Base-by-base conservation (phyloP, 2,329 filamentous ascomycete genomes). In the Penicillium expansum region DNA sequence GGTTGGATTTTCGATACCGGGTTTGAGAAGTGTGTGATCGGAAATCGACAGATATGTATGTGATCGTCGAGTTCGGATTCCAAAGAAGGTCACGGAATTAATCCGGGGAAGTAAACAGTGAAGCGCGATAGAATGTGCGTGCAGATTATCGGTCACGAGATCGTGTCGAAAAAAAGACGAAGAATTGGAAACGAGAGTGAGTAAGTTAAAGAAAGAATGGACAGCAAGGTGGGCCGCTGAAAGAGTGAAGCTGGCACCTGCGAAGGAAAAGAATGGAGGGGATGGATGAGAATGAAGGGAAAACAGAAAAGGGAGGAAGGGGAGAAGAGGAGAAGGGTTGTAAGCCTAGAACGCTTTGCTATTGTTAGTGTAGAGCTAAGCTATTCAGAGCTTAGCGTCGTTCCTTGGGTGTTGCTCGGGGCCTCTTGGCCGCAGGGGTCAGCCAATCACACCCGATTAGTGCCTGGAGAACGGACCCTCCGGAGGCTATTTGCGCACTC, bases 191-290 rank as follows among this genome's bases (percentile, higher is more conserved):
- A 55, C 29, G 52, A 51, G 27, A 42, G 52, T 51, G 45, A 37
- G 22, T 59, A 56, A 58, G 55, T 57, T 61, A 60, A 57, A 44
- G 69, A 80, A 79, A 64, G 78, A 80, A 74, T 68, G 79, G 75
- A 80, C 71, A 70, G 77, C 81, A 75, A 56, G 42, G 54, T 56
- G 75, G 76, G 74, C 80, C 82, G 82, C 82, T 84, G 74, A 86
- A 85, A 76, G 83, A 86, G 80, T 86, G 83, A 84, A 86, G 83
- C 83, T 78, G 80, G 74, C 73, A 77, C 77, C 73, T 76, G 76
- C 77, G 58, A 58, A 62, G 61, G 61, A 61, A 60, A 66, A 60
- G 60, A 63, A 66, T 64, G 64, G 61, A 61, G 62, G 62, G 45
- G 62, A 52, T 32, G 39, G 39, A 22, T 35, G 62, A 63, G 62